Base-by-base conservation (phyloP, 2,329 filamentous ascomycete genomes). In the Acephala macrosclerotiorum region DNA sequence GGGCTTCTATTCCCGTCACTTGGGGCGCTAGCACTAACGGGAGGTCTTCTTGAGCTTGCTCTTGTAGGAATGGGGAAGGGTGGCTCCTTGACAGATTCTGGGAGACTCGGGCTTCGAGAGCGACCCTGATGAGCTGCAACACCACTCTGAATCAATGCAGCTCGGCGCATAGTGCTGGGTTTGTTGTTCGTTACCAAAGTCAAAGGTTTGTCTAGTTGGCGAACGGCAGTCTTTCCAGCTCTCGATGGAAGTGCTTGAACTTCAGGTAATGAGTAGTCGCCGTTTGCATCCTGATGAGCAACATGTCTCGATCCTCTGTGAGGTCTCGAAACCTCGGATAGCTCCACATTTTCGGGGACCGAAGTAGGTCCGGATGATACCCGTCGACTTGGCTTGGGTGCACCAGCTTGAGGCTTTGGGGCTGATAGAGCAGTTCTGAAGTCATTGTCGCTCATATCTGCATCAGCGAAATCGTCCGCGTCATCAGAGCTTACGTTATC, bases 51-150 rank as follows among this genome's bases (percentile, higher is more conserved):
- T 6, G 94, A 99, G 78, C 95, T 98, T 35, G 93, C 92, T 64
- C 96, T 85, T 2, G 90, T 90, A 0, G 96, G 96, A 7, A 99
- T 97, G 0, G 96, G 94, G 81, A 97, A 97, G 0, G 96, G 96
- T 33, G 96, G 94, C 60, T 87, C 83, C 35, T 77, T 74, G 26
- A 82, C 80, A 62, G 81, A 67, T 66, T 88, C 93, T 58, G 82
- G 84, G 61, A 88, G 79, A 76, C 85, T 93, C 57, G 90, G 89
- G 74, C 88, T 93, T 66, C 87, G 81, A 11, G 89, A 83, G 40
- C 87, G 85, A 56, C 83, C 81, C 65, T 85, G 84, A 70, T 95
- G 92, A 12, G 88, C 89, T 29, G 86, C 87, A 60, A 93, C 90
- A 20, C 92, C 91, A 74, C 85, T 95, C 68, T 93, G 91, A 60